phyloP scores from a whole-genome alignment of 2,329 filamentous ascomycete genomes.

The Elsinoe fawcettii region DNA sequence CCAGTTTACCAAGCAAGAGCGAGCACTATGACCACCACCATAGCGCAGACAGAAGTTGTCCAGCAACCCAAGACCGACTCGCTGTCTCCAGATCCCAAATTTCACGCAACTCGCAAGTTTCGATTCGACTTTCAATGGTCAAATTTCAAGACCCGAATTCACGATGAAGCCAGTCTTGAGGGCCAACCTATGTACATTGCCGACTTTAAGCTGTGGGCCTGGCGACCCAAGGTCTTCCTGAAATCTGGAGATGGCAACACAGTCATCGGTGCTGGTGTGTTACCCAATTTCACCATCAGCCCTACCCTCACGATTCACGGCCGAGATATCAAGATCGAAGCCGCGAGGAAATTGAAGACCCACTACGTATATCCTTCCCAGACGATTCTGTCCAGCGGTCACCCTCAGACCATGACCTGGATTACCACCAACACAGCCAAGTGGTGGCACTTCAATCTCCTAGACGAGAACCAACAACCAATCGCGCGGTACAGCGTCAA shows the following conservation, averaged over 20 bases:
- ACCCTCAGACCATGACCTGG: constrained; percentile 3
- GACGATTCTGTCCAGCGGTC: background rate
- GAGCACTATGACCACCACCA: background rate
- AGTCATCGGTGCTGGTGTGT: background rate
- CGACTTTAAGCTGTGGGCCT: background rate
- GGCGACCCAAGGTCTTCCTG: constrained; percentile 1
- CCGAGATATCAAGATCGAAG: constrained; percentile 7
- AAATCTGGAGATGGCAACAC: background rate
- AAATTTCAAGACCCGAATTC: constrained; percentile 5
- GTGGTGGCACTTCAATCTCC: constrained; percentile 3
- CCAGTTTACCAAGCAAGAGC: no score
- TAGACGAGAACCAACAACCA: background rate
- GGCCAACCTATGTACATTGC: background rate
- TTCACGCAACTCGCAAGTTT: background rate
- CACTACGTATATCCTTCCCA: constrained; percentile 4
- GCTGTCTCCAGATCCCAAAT: background rate
- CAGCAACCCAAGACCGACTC: background rate
- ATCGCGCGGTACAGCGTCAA: constrained; percentile 2
- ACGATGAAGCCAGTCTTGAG: background rate
- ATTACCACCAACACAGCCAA: background rate
- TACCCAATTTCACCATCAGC: constrained; percentile 3
- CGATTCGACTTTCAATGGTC: constrained; percentile 6
- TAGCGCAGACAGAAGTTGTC: background rate
- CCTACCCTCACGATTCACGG: background rate
- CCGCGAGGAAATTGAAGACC: background rate